Conservation (phyloP, 2,329 filamentous ascomycete species). For the Alternaria burnsii region DNA sequence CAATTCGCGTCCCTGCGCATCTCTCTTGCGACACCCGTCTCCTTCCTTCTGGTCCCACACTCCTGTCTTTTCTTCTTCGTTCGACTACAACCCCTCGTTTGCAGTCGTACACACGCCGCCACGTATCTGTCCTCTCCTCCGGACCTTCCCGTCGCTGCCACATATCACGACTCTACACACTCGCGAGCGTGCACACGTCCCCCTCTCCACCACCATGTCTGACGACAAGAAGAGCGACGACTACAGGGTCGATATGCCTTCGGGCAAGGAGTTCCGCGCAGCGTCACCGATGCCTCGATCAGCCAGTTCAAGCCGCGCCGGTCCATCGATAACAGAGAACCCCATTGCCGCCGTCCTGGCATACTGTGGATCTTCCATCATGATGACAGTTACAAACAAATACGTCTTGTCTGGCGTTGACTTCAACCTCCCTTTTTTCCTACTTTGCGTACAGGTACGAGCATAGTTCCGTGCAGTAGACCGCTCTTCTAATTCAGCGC, state of each 20-base stretch:
- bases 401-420: conserved; percentile 89
- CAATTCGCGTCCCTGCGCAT: conserved; percentile 42
- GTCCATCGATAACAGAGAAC: conserved; percentile 69
- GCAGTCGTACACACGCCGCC: conserved; percentile 12
- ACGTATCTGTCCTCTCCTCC: conserved; percentile 25
- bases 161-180: conserved; percentile 8
- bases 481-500: conserved; percentile 30
- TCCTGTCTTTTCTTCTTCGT: conserved; percentile 30
- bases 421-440: conserved; percentile 97
- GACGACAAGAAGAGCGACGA: conserved; percentile 90
- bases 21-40: conserved; percentile 29
- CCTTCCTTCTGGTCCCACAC: conserved; percentile 22
- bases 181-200: conserved; percentile 14
- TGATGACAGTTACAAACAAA: conserved; percentile 99
- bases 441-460: conserved; percentile 88
- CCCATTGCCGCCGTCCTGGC: conserved; percentile 81
- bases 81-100: conserved; percentile 6
- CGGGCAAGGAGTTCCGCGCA: conserved; percentile 58
- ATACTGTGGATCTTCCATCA: conserved; percentile 95
- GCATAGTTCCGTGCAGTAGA: not conserved
- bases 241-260: conserved; percentile 70
- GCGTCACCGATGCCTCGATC: conserved; percentile 60
- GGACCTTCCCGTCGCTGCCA: conserved; percentile 27
- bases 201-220: conserved; percentile 66
- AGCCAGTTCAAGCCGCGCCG: conserved; percentile 31